Conservation (phyloP, 139 green algal genomes). For the Monoraphidium neglectum region DNA sequence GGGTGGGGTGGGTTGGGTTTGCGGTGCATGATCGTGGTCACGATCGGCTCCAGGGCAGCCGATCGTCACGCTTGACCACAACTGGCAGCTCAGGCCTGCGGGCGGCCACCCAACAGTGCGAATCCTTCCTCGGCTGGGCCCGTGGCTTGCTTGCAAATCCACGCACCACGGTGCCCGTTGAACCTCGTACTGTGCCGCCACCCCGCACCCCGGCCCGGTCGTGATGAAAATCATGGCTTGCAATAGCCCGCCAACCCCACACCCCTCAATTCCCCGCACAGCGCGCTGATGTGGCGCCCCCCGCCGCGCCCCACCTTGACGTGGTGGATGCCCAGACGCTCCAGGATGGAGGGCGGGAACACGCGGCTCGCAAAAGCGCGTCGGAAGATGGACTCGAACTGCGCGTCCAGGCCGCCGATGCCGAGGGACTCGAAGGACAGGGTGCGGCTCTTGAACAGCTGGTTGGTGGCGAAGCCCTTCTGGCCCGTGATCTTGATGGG, state of each 20-base stretch:
- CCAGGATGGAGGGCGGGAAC: slow-evolving; percentile 87
- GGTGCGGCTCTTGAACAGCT: slow-evolving; percentile 96
- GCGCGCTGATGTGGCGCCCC: slow-evolving; percentile 68
- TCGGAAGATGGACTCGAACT: slow-evolving; percentile 99
- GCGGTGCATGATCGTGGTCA: too few species aligned
- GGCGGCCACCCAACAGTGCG: too few species aligned
- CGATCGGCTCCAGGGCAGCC: too few species aligned
- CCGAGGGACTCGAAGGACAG: slow-evolving; percentile 97
- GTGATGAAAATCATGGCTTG: slow-evolving; percentile 99
- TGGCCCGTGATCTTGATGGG: slow-evolving; percentile 84
- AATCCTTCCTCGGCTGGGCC: too few species aligned
- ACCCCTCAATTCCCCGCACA: slow-evolving; percentile 45
- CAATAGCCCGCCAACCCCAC: slow-evolving; percentile 46
- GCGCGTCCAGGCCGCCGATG: slow-evolving; percentile 94
- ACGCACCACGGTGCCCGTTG: too few species aligned
- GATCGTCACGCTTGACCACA: too few species aligned
- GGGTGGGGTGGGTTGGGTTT: too few species aligned
- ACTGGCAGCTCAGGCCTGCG: too few species aligned
- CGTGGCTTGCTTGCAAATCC: too few species aligned
- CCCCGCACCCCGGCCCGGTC: slow-evolving; percentile 99
- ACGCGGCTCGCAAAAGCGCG: slow-evolving; percentile 95
- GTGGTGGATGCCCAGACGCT: slow-evolving; percentile 95
- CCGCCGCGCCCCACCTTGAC: slow-evolving; percentile 94
- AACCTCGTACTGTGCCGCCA: too few species aligned
- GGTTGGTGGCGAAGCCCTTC: slow-evolving; percentile 63